These are phyloP conservation scores for Selaginella tamariscina DNA, from an alignment of 75 land plant species.

Conservation along the genomic window DNA sequence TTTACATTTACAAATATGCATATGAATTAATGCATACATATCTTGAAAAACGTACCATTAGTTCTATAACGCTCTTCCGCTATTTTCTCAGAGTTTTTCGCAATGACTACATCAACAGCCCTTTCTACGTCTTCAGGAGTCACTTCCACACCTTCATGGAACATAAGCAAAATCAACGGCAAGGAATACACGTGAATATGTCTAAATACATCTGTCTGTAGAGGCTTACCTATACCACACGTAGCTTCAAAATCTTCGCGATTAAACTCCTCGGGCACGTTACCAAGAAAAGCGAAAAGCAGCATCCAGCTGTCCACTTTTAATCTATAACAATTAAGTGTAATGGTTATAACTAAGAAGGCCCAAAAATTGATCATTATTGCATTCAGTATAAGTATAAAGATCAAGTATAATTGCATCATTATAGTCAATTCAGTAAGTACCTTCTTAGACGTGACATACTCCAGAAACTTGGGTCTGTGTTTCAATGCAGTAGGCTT, in stretches of 20 bases:
- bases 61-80: constrained; percentile 64
- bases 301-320: constrained; percentile 76
- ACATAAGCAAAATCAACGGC: background rate
- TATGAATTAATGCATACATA: no score
- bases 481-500: constrained; percentile 63
- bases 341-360: background rate
- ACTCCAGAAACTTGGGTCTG: constrained; percentile 48
- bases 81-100: constrained; percentile 40
- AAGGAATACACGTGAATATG: no score
- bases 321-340: constrained; percentile 56
- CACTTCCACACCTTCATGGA: constrained; percentile 57
- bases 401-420: background rate
- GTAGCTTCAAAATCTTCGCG: constrained; percentile 61
- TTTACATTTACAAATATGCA: no score
- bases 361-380: background rate
- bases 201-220: no score
- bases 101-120: constrained; percentile 45
- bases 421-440: no score
- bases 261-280: constrained; percentile 37
- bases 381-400: background rate
- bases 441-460: constrained; percentile 69
- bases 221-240: constrained; percentile 94
- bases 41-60: constrained; percentile 43
- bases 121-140: constrained; percentile 50
- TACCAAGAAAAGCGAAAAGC: constrained; percentile 51